Evolutionary conservation across 768 basidiomycete species (phyloP), one percentile per base, ranked within the genome.

Genomic region (Coprinellus aureogranulatus): DNA sequence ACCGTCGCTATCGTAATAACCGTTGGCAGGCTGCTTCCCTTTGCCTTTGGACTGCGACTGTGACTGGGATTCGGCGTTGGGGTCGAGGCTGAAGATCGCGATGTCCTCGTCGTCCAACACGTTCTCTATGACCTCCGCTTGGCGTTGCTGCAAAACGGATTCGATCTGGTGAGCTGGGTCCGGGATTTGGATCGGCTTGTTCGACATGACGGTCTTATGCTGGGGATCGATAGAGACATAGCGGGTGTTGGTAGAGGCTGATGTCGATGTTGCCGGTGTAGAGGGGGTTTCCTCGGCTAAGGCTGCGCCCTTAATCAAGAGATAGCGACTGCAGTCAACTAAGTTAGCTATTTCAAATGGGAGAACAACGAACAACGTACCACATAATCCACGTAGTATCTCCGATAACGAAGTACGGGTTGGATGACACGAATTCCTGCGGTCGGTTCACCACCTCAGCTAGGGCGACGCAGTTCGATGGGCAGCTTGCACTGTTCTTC

Each of bases 311-410:
- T 74, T 77, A 30, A 89, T 81, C 42, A 89, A 72, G 1, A 89
- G 75, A 68, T 87, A 89, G 8, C 86, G 86, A 61, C 84, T 86
- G 52, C 4, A 55, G 22, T 34, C 22, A 26, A 14, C 18, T 11
- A 40, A 14, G 28, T 46, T 28, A 61, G 42, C 16, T 23, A 52
- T 34, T 5, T 18, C 8, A 11, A 55, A 10, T 4, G 10, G 44
- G 49, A 12, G 4, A 37, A 44, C 16, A 22, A 27, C 31, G 23
- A 6, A 51, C 23, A 25, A 64, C 81, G 44, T 61, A 84, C 86
- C 86, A 87, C 66, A 87, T 76, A 53, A 89, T 86, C 87, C 88
- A 89, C 41, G 84, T 77, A 1, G 86, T 85, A 54, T 88, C 72
- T 20, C 80, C 68, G 39, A 89, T 78, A 3, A 89, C 87, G 57